Percentiles rank a stretch among this genome's conserved stretches.
phyloP scores from a whole-genome alignment of 768 basidiomycete genomes.

The Leccinum longicurvipes region DNA sequence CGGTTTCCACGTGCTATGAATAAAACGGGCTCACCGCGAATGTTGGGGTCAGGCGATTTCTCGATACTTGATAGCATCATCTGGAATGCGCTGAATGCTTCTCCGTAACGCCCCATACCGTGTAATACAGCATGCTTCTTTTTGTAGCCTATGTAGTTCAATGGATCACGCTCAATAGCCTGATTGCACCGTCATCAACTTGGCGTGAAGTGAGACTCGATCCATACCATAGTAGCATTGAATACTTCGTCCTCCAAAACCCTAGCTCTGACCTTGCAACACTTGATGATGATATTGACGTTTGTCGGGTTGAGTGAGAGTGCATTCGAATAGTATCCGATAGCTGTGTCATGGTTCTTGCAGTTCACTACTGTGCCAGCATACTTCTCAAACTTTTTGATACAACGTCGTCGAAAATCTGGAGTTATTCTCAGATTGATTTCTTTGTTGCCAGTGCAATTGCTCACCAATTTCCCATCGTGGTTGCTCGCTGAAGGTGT shows the following conservation, averaged over 20 bases:
- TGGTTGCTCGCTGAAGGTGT: neutral
- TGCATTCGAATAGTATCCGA: neutral
- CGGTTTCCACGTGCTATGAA: neutral
- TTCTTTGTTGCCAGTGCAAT: neutral
- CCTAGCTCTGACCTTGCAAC: neutral
- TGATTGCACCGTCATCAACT: neutral
- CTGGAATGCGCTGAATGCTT: neutral
- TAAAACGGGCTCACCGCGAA: neutral
- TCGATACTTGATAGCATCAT: neutral
- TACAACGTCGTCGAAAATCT: neutral
- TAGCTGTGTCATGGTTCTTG: neutral
- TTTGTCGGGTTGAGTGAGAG: neutral
- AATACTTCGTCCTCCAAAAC: neutral
- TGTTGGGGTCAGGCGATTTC: neutral
- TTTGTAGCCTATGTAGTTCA: neutral
- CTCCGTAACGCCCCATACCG: neutral
- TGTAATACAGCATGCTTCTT: neutral
- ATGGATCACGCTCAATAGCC: neutral
- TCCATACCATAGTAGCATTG: neutral
- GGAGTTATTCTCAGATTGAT: neutral
- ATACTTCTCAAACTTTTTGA: neutral
- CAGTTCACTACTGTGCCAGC: neutral
- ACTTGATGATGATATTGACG: neutral
- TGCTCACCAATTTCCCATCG: neutral
- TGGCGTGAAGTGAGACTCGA: neutral